Base-by-base conservation (phyloP, 108 stramenopile genomes). In the Fistulifera pelliculosa region DNA sequence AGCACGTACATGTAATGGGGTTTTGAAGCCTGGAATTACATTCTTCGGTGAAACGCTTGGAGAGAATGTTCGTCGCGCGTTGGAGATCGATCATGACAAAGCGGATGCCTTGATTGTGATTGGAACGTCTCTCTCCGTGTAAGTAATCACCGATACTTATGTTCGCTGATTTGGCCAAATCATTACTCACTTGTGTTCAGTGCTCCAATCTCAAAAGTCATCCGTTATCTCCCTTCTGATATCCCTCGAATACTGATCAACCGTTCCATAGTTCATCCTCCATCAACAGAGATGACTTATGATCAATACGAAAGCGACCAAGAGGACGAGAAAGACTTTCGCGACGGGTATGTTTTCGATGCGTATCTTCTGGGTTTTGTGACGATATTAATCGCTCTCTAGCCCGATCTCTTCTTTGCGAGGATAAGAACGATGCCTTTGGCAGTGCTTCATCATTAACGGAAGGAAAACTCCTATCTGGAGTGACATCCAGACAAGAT, bases 51-150 rank as follows among this genome's bases (percentile, higher is more conserved):
- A 93, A 67, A 75, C 73, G 7, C 64, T 93, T 39, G 54, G 56
- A 13, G 58, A 77, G 53, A 65, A 53, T 38, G 84, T 93, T 11
- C 50, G 61, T 16, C 67, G 69, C 4, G 54, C 54, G 14, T 66
- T 92, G 13, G 76, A 88, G 63, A 55, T 60, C 27, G 90, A 93
- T 68, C 76, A 69, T 11, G 27, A 70, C 39, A 83, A 71, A 48
- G 90, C 76, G 5, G 90, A 93, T 70, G 90, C 87, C 0, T 55
- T 93, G 38, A 75, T 93, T 45, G 83, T 93, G 14, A 93, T 93
- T 68, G 90, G 90, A 38, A 93, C 90, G 16, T 84, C 82, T 0
- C 66, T 91, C 0, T 84, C 82, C 12, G 89, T 91, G 79, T 83
- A 71, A 74, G 77, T 56, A 17, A 50, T 17, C 22, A 28, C 16